Conservation (phyloP, 768 basidiomycete species). For the Mycena indigotica region DNA sequence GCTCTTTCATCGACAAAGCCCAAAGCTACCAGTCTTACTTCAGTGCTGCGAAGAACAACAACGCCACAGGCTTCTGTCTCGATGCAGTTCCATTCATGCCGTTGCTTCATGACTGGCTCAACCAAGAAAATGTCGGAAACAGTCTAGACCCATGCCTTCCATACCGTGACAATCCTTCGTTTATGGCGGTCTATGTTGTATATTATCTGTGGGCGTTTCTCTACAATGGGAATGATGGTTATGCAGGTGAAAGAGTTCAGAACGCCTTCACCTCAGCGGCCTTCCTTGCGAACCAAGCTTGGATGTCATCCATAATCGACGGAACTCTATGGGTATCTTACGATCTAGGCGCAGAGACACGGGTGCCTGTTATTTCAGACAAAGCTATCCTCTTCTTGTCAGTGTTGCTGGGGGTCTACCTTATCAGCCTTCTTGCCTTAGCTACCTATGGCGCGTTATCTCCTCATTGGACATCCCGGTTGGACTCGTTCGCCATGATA, state of each 20-base stretch:
- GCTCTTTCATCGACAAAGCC: not conserved
- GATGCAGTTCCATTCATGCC: not conserved
- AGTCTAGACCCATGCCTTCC: not conserved
- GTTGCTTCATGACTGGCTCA: not conserved
- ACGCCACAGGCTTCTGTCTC: not conserved
- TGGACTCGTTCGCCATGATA: not conserved
- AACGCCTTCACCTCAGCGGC: constrained; percentile 1
- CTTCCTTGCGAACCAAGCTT: not conserved
- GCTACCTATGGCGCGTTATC: not conserved
- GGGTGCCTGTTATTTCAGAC: not conserved
- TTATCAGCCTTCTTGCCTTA: not conserved
- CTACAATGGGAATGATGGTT: not conserved
- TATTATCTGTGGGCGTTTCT: not conserved
- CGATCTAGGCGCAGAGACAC: not conserved
- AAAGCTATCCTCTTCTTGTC: not conserved
- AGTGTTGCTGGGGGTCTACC: not conserved
- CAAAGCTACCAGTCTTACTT: not conserved
- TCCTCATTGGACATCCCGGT: not conserved
- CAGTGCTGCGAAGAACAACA: not conserved
- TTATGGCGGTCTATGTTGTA: not conserved
- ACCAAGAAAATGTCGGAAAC: not conserved
- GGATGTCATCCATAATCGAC: not conserved
- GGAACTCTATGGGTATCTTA: not conserved
- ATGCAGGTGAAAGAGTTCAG: not conserved
- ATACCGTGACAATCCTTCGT: not conserved